Base-by-base conservation (phyloP, 257 asterid species). In the Salvia hispanica region DNA sequence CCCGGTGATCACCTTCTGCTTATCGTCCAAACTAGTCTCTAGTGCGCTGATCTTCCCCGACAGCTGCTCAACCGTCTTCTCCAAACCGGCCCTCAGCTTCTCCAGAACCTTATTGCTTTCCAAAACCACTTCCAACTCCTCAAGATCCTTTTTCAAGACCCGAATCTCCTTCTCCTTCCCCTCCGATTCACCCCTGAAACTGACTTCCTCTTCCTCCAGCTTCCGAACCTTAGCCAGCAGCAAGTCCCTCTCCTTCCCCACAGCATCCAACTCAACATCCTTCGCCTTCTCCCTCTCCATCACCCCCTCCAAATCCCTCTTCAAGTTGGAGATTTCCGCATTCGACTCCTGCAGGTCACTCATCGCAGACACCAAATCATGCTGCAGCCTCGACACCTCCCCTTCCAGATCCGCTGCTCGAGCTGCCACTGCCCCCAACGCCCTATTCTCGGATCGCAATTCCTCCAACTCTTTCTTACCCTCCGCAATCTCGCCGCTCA, bases 391-490 rank as follows among this genome's bases (percentile, higher is more conserved):
- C 1, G 88, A 76, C 48, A 82, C 90, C 69, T 86, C 90, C 0
- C 69, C 59, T 70, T 90, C 97, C 28, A 90, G 76, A 77, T 78
- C 86, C 6, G 87, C 69, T 12, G 95, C 91, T 72, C 95, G 79
- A 14, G 82, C 79, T 10, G 85, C 88, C 67, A 84, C 95, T 0
- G 74, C 48, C 46, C 70, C 86, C 69, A 84, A 53, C 1, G 44
- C 66, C 68, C 54, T 78, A 62, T 39, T 81, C 69, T 86, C 90
- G 0, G 84, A 73, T 51, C 59, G 78, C 3, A 75, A 71, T 13
- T 80, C 73, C 21, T 68, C 80, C 16, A 79, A 64, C 66, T 76
- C 67, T 9, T 18, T 57, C 62, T 73, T 64, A 73, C 83, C 71
- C 47, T 77, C 82, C 42, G 39, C 74, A 44, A 78, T 84, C 77